A percentile compares a stretch with the other conserved stretches of the same genome.
Conservation (phyloP, 345 rosid genomes). For the Balakata baccata region DNA sequence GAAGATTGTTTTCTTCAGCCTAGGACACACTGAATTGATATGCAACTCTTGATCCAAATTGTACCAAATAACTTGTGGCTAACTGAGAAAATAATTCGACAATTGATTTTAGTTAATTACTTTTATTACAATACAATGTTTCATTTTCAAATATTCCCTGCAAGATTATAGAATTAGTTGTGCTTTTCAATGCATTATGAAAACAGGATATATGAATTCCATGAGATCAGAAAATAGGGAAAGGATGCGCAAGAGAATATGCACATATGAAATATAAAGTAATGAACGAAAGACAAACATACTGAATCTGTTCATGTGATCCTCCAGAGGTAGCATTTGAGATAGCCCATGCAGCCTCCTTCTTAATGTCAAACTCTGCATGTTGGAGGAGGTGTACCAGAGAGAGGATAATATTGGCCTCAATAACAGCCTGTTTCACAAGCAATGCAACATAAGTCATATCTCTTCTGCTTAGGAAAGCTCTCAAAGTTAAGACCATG, state of each 20-base stretch:
- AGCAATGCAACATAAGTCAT: not conserved
- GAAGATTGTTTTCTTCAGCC: not conserved
- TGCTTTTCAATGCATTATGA: not conserved
- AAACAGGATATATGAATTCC: not conserved
- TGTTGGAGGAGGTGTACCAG: conserved; percentile 42
- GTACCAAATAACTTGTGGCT: not conserved
- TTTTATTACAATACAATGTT: not conserved
- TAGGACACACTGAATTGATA: not conserved
- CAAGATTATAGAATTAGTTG: not conserved
- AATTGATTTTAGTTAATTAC: not conserved
- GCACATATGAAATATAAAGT: not conserved
- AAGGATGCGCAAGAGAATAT: not conserved
- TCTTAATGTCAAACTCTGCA: conserved; percentile 40
- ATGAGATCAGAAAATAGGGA: not conserved
- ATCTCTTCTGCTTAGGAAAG: not conserved
- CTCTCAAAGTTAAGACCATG: not conserved
- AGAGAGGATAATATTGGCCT: conserved; percentile 35
- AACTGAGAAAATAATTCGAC: not conserved
- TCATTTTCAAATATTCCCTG: not conserved
- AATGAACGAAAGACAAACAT: not conserved
- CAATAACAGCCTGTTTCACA: conserved; percentile 37
- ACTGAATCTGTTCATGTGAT: conserved; percentile 38
- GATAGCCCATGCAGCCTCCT: conserved; percentile 48
- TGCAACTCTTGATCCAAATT: not conserved
- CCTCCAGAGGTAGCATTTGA: conserved; percentile 42